Percentiles rank a stretch among this genome's conserved stretches.
Conservation (phyloP, 2,329 filamentous ascomycete genomes). For the Xylaria sp. region DNA sequence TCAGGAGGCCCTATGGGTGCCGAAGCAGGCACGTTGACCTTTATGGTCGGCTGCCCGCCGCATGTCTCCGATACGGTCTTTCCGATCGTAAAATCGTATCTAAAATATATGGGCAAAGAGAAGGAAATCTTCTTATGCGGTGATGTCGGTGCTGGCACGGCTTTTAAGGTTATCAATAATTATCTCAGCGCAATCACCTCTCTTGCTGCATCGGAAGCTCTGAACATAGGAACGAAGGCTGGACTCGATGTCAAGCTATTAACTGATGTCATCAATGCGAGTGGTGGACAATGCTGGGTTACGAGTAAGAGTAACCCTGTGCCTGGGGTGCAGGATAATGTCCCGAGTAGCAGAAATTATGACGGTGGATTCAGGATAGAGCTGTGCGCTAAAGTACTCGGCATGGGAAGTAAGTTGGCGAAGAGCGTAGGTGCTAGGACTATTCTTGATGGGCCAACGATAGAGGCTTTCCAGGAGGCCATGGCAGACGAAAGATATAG, state of each 20-base stretch:
- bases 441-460: conserved; percentile 44
- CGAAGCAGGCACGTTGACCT: conserved; percentile 49
- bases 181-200: conserved; percentile 78
- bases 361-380: conserved; percentile 50
- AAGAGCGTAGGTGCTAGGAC: conserved; percentile 47
- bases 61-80: conserved; percentile 60
- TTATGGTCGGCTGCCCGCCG: conserved; percentile 50
- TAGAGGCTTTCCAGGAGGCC: conserved; percentile 46
- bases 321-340: conserved; percentile 46
- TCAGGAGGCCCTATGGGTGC: conserved; percentile 52
- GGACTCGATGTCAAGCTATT: conserved; percentile 58
- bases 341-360: conserved; percentile 47
- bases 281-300: conserved; percentile 62
- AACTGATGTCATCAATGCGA: conserved; percentile 75
- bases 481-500: conserved; percentile 46
- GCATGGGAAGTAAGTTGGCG: conserved; percentile 46
- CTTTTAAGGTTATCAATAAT: conserved; percentile 79
- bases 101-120: conserved; percentile 65
- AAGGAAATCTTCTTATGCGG: conserved; percentile 70
- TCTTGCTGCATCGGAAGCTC: conserved; percentile 54
- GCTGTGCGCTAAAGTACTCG: conserved; percentile 48
- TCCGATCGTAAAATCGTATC: conserved; percentile 63
- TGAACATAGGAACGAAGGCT: conserved; percentile 53
- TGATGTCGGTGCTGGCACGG: conserved; percentile 69
- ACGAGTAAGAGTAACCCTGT: conserved; percentile 50